These are phyloP conservation scores for Pythium biforme DNA, from an alignment of 352 stramenopile genomes.

Conservation along the genomic window DNA sequence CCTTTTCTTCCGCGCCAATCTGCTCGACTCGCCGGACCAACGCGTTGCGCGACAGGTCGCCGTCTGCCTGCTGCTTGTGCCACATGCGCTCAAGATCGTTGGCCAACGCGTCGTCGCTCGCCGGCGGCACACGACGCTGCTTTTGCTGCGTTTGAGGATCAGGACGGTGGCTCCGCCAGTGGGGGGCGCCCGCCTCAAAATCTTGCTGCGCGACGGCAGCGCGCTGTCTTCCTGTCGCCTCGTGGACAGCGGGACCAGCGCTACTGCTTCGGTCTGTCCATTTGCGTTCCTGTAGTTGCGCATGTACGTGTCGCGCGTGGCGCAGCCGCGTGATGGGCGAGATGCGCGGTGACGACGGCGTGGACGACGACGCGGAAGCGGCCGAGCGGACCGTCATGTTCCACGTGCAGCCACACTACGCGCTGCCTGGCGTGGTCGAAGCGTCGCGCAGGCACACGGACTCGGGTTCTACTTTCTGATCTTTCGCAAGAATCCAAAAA, in stretches of 20 bases:
- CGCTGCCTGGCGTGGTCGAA: background rate
- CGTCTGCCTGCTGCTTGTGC: background rate
- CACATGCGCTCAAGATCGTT: slow-evolving; percentile 14
- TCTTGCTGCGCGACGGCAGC: background rate
- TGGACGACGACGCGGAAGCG: background rate
- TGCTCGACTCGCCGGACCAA: slow-evolving; percentile 33
- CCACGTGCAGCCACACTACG: background rate
- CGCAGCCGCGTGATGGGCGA: slow-evolving; percentile 23
- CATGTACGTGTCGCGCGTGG: slow-evolving; percentile 25
- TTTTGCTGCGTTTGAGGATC: too few relatives aligned
- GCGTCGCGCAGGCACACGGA: background rate
- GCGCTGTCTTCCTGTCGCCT: background rate
- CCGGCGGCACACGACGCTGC: background rate
- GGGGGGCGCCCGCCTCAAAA: too few relatives aligned
- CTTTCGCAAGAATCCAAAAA: slow-evolving; percentile 11
- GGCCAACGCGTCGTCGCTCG: slow-evolving; percentile 14
- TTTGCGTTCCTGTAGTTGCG: slow-evolving; percentile 23
- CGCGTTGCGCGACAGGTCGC: background rate
- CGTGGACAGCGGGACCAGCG: background rate
- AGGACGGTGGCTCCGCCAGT: too few relatives aligned
- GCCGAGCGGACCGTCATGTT: background rate
- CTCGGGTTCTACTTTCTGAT: background rate
- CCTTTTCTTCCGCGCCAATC: slow-evolving; percentile 53
- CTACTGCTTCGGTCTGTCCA: slow-evolving; percentile 8
- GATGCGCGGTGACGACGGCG: slow-evolving; percentile 17